Percentiles rank a stretch among this genome's conserved stretches.
Conservation (phyloP, 2,329 filamentous ascomycete genomes). For the Colletotrichum musicola region DNA sequence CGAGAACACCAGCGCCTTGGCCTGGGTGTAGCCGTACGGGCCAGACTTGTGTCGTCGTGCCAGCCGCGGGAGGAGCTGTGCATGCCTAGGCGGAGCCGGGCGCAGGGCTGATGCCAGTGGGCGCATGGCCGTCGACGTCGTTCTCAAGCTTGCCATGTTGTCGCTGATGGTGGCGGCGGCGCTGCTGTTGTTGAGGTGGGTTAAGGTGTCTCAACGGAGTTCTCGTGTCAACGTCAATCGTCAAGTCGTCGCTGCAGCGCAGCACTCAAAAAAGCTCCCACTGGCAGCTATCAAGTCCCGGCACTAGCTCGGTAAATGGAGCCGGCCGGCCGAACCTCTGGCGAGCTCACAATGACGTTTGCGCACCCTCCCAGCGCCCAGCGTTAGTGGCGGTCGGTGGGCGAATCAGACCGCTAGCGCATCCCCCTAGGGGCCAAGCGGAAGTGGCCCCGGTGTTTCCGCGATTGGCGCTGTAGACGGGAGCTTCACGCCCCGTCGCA, state of each 20-base stretch:
- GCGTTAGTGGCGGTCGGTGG: neutral
- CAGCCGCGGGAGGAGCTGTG: conserved; percentile 40
- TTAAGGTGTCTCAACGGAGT: neutral
- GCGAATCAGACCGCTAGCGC: conserved; percentile 26
- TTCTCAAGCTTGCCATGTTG: conserved; percentile 32
- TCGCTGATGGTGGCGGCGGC: neutral
- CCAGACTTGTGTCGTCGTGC: conserved; percentile 65
- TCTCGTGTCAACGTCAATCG: conserved; percentile 4
- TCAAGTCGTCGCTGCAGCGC: neutral
- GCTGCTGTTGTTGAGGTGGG: neutral
- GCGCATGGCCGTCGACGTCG: conserved; percentile 27
- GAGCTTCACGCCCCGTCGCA: conserved; percentile 18
- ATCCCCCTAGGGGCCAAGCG: neutral
- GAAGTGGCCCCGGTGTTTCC: conserved; percentile 19
- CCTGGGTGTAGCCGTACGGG: conserved; percentile 85
- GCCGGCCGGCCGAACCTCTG: conserved; percentile 25
- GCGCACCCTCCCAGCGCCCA: no score
- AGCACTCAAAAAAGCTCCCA: conserved; percentile 9
- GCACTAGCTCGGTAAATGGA: conserved; percentile 38
- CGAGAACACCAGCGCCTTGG: conserved; percentile 83
- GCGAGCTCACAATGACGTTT: conserved; percentile 37
- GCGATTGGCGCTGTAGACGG: conserved; percentile 24
- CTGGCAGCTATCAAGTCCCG: neutral
- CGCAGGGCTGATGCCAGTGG: conserved; percentile 35
- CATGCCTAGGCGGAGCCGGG: conserved; percentile 1